Conservation (phyloP, 495 filamentous ascomycete species). For the Viridothelium virens region DNA sequence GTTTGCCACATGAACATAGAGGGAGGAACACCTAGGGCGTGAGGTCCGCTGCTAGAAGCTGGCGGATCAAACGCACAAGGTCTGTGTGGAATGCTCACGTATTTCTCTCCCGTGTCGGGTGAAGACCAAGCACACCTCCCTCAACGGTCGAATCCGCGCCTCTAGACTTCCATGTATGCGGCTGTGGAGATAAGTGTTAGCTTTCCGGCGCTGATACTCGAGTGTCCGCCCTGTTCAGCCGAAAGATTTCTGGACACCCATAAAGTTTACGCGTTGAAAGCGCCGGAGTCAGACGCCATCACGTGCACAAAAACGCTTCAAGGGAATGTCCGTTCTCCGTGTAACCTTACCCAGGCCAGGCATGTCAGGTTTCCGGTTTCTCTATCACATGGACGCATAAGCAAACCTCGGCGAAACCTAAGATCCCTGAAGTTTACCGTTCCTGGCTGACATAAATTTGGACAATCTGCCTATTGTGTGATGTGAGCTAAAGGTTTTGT, state of each 20-base stretch:
- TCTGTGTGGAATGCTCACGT: background rate
- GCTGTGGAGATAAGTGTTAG: background rate
- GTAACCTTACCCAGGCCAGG: no score
- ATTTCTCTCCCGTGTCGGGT: no score
- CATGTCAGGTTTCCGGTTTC: no score
- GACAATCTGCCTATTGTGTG: background rate
- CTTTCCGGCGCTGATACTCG: background rate
- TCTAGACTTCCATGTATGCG: background rate
- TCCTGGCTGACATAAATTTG: background rate
- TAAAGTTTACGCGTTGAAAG: background rate
- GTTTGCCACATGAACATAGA: background rate
- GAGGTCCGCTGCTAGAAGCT: background rate
- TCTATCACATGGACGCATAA: background rate
- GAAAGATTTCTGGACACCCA: background rate
- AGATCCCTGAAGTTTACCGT: background rate
- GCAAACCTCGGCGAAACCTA: background rate
- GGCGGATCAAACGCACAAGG: background rate
- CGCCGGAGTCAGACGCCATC: background rate
- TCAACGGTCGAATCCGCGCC: no score
- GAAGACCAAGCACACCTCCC: no score
- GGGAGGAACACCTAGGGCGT: background rate
- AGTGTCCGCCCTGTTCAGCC: background rate
- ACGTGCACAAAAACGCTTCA: background rate
- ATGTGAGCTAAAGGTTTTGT: background rate
- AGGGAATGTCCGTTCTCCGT: background rate